Evolutionary conservation across 371 early-diverging fungal species (phyloP).

Genomic region (Nosema muscidifuracis): DNA sequence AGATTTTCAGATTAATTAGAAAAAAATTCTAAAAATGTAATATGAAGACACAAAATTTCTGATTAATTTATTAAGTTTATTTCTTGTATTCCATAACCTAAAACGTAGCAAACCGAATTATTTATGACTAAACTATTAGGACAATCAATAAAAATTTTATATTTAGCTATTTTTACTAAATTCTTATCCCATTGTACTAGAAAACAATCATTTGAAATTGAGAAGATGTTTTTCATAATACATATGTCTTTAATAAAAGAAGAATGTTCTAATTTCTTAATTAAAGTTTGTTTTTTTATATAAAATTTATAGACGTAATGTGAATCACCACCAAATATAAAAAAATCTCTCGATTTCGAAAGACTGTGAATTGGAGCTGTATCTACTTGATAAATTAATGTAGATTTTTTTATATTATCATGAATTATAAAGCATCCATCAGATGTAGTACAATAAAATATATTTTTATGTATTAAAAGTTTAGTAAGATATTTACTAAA

Average conservation of each 20-base stretch:
- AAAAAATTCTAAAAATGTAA: neutral
- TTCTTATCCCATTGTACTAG: neutral
- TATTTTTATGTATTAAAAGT: neutral
- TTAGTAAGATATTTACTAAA: neutral
- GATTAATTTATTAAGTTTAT: neutral
- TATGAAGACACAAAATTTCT: neutral
- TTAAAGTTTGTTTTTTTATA: neutral
- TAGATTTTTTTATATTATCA: neutral
- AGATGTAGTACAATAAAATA: neutral
- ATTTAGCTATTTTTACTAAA: neutral
- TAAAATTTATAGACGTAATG: neutral
- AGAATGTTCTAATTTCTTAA: neutral
- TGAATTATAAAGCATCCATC: neutral
- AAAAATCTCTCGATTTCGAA: neutral
- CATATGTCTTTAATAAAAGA: neutral
- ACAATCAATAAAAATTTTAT: neutral
- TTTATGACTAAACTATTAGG: neutral
- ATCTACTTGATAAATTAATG: neutral
- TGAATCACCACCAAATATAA: neutral
- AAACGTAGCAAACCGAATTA: neutral
- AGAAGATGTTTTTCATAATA: neutral
- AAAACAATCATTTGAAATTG: neutral
- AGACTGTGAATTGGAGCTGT: neutral
- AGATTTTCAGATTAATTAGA: neutral
- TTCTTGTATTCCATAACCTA: neutral